A percentile compares a stretch with the other conserved stretches of the same genome.
Evolutionary conservation across 345 rosid genomes (phyloP).

Genomic region (Fremontodendron californicum): DNA sequence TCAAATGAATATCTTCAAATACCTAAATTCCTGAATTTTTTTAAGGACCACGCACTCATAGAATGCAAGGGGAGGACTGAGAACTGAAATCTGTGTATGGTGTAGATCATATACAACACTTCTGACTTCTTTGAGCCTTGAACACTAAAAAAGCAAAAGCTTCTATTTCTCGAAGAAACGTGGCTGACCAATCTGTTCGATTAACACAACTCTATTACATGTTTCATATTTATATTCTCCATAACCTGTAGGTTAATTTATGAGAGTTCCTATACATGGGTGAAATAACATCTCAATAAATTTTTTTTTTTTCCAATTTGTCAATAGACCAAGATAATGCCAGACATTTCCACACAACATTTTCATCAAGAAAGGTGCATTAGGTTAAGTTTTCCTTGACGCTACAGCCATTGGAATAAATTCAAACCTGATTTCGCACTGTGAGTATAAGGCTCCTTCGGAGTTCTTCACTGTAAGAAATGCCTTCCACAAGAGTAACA

Average conservation of each 20-base stretch:
- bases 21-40: too few relatives aligned
- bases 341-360: neutral
- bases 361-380: neutral
- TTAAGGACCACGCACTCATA: too few relatives aligned
- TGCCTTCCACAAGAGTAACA: constrained; percentile 87
- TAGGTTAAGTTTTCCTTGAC: neutral
- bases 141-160: too few relatives aligned
- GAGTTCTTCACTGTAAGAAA: constrained; percentile 81
- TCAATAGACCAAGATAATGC: neutral
- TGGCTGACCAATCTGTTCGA: neutral
- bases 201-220: neutral
- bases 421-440: constrained; percentile 78
- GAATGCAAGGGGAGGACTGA: neutral
- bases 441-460: constrained; percentile 62
- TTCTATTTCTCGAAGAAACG: neutral
- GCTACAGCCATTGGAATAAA: neutral
- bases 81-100: neutral
- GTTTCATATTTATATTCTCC: neutral
- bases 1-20: too few relatives aligned
- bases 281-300: neutral
- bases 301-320: neutral
- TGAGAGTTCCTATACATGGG: neutral
- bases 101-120: neutral
- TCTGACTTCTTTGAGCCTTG: too few relatives aligned
- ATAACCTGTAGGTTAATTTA: neutral